These are phyloP conservation scores for Floccularia luteovirens DNA, from an alignment of 768 basidiomycete species.

Conservation along the genomic window DNA sequence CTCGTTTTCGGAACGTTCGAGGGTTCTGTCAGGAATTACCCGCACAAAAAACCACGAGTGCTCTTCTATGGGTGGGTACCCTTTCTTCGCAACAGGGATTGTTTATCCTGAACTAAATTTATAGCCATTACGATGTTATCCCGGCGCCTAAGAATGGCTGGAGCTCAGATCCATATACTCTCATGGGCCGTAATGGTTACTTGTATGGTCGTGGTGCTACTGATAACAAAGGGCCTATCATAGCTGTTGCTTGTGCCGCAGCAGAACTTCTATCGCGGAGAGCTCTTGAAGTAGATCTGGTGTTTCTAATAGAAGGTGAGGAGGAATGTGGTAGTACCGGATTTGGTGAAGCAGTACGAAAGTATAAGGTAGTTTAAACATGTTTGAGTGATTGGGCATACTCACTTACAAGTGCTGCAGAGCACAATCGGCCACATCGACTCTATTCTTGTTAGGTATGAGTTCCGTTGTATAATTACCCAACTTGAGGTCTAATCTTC, in stretches of 20 bases:
- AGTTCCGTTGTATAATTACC: background rate
- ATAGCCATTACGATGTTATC: constrained; percentile 95
- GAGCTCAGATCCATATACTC: constrained; percentile 76
- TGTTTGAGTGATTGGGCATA: constrained; percentile 1
- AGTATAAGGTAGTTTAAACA: constrained; percentile 52
- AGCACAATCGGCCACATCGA: constrained; percentile 81
- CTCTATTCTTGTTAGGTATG: constrained; percentile 79
- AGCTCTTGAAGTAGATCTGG: constrained; percentile 76
- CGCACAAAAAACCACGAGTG: constrained; percentile 68
- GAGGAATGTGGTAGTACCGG: constrained; percentile 93
- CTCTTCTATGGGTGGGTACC: constrained; percentile 79
- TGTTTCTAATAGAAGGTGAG: constrained; percentile 92
- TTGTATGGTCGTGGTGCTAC: constrained; percentile 87
- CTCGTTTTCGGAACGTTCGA: constrained; percentile 85
- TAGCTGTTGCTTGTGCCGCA: constrained; percentile 86
- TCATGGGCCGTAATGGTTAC: constrained; percentile 82
- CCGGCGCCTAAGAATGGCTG: constrained; percentile 68
- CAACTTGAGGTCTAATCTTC: constrained; percentile 1
- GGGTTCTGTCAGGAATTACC: constrained; percentile 50
- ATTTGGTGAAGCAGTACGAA: constrained; percentile 69
- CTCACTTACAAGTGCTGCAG: constrained; percentile 25
- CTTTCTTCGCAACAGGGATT: background rate
- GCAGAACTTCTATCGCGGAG: constrained; percentile 69
- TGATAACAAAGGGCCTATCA: constrained; percentile 94
- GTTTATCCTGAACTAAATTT: background rate